These are phyloP conservation scores for Ophiostoma tasmaniense DNA, from an alignment of 2,329 filamentous ascomycete genomes.

Conservation along the genomic window DNA sequence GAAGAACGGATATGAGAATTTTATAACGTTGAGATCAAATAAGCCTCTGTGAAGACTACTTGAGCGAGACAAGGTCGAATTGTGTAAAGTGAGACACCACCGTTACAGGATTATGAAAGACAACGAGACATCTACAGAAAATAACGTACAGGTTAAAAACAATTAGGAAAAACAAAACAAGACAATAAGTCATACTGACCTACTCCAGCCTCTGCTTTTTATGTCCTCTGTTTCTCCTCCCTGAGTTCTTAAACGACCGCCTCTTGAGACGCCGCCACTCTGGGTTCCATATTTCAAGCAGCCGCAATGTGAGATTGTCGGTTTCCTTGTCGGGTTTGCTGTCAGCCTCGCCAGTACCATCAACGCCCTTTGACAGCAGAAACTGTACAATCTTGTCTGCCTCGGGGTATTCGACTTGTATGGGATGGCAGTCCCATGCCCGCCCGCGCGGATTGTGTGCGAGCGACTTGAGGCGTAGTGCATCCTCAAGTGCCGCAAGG, in stretches of 20 bases:
- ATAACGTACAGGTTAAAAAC: not conserved
- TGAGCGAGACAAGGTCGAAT: not conserved
- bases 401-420: not conserved
- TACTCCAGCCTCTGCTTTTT: conserved; percentile 4
- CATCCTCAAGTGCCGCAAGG: conserved; percentile 9
- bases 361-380: conserved; percentile 9
- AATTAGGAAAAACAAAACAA: too few species aligned
- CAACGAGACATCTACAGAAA: not conserved
- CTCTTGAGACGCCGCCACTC: conserved; percentile 9
- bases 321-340: not conserved
- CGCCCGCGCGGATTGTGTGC: conserved; percentile 13
- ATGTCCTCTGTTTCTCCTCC: not conserved
- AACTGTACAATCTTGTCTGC: conserved; percentile 10
- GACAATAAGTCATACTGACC: not conserved
- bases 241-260: not conserved
- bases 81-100: not conserved
- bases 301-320: conserved; percentile 2
- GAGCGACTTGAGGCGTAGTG: conserved; percentile 10
- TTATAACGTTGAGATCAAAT: not conserved
- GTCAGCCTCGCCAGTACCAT: not conserved
- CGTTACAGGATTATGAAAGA: not conserved
- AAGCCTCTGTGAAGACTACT: not conserved
- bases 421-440: conserved; percentile 17
- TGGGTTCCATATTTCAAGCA: conserved; percentile 16
- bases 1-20: not conserved